These are phyloP conservation scores for Pseudonitzschia multiseries DNA, from an alignment of 108 stramenopile species.

Conservation along the genomic window DNA sequence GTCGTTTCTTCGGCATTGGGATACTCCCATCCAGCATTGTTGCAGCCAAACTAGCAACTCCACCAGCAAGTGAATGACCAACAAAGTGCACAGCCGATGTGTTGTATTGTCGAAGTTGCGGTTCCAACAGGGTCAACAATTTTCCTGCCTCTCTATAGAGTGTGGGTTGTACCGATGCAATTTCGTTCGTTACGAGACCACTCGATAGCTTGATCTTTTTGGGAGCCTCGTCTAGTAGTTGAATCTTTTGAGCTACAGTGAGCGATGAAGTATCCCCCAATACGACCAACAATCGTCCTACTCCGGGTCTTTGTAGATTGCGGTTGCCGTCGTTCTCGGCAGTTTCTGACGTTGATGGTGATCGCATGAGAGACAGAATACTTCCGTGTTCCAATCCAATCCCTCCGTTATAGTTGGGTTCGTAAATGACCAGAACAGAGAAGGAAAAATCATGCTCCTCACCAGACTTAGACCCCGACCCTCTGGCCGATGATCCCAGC, in stretches of 20 bases:
- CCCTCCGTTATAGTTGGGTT: conserved; percentile 68
- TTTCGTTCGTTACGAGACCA: conserved; percentile 49
- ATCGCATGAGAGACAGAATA: conserved; percentile 33
- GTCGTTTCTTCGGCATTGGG: conserved; percentile 44
- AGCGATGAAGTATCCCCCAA: conserved; percentile 26
- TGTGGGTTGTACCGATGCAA: conserved; percentile 61
- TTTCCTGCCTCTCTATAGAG: conserved; percentile 62
- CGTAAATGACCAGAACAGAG: conserved; percentile 66
- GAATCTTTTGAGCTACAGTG: background rate
- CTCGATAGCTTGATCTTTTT: conserved; percentile 31
- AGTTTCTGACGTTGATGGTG: background rate
- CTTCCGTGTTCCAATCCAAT: conserved; percentile 71
- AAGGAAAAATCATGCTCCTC: conserved; percentile 27
- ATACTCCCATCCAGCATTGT: conserved; percentile 72
- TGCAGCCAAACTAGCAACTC: conserved; percentile 71
- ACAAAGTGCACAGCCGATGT: conserved; percentile 76
- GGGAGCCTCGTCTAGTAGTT: conserved; percentile 25
- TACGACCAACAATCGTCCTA: conserved; percentile 67
- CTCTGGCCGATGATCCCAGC: conserved; percentile 8
- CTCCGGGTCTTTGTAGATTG: conserved; percentile 17
- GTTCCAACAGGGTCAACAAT: conserved; percentile 45
- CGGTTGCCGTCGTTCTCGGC: background rate
- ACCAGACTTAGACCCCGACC: background rate
- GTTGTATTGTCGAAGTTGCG: conserved; percentile 29
- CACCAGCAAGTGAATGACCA: conserved; percentile 74